These are phyloP conservation scores for Boletus subcaerulescens DNA, from an alignment of 768 basidiomycete genomes.

Conservation along the genomic window DNA sequence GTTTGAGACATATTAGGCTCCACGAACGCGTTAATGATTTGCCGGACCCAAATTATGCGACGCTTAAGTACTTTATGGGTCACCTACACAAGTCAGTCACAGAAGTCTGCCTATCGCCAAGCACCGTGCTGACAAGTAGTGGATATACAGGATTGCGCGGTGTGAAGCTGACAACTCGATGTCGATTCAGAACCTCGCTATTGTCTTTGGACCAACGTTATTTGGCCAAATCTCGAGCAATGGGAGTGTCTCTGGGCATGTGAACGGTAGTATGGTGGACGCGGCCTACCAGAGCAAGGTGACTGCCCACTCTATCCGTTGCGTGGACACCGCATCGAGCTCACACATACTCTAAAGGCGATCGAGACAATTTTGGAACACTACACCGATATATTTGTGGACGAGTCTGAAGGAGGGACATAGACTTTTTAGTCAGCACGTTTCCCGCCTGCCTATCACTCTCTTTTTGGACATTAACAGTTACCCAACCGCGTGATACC, in stretches of 20 bases:
- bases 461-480: conserved; percentile 9
- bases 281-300: conserved; percentile 73
- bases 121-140: conserved; percentile 6
- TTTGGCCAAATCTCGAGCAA: conserved; percentile 65
- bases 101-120: neutral
- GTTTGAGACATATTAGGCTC: conserved; percentile 89
- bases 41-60: conserved; percentile 98
- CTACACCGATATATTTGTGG: conserved; percentile 95
- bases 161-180: conserved; percentile 82
- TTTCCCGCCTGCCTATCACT: neutral
- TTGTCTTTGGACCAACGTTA: conserved; percentile 97
- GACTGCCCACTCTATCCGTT: conserved; percentile 1
- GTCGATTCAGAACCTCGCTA: conserved; percentile 89
- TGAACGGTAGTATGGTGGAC: conserved; percentile 61
- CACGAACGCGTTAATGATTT: conserved; percentile 98
- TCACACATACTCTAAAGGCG: conserved; percentile 49
- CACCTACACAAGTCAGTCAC: conserved; percentile 79
- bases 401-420: conserved; percentile 59
- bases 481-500: conserved; percentile 30
- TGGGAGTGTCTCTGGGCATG: conserved; percentile 43
- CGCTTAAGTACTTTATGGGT: conserved; percentile 91
- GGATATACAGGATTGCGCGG: conserved; percentile 62
- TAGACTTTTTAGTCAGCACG: conserved; percentile 8
- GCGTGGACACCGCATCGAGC: neutral
- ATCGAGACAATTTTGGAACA: conserved; percentile 94